Conservation (phyloP, 2,329 filamentous ascomycete genomes). For the Colletotrichum sp. region DNA sequence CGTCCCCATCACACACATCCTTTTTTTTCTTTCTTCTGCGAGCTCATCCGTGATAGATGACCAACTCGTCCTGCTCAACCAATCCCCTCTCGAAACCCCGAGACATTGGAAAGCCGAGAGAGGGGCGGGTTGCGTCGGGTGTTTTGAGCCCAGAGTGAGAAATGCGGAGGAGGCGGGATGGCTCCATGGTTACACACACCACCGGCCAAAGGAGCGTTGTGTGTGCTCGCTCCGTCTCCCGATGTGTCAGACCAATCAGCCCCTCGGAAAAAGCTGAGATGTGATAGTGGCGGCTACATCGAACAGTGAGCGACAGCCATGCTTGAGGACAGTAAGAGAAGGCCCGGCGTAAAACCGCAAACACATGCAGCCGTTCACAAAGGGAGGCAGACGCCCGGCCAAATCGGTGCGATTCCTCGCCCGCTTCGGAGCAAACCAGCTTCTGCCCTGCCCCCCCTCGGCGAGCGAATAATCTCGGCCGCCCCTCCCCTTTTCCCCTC, state of each 20-base stretch:
- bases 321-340: background rate
- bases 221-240: background rate
- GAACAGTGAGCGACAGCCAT: background rate
- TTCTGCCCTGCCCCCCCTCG: background rate
- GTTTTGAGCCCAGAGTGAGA: background rate
- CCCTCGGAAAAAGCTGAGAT: background rate
- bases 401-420: conserved; percentile 21
- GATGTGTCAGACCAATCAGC: conserved; percentile 13
- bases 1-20: background rate
- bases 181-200: background rate
- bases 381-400: background rate
- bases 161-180: background rate
- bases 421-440: background rate
- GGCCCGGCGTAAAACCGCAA: background rate
- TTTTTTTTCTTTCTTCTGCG: background rate
- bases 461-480: background rate
- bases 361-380: background rate
- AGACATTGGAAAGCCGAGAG: background rate
- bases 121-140: conserved; percentile 18
- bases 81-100: background rate
- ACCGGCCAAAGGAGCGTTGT: background rate
- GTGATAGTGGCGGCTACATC: background rate
- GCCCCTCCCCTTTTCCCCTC: background rate
- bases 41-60: background rate
- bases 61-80: background rate